Evolutionary conservation across 371 early-diverging fungal species (phyloP).

Genomic region (Capillidium heterosporum): DNA sequence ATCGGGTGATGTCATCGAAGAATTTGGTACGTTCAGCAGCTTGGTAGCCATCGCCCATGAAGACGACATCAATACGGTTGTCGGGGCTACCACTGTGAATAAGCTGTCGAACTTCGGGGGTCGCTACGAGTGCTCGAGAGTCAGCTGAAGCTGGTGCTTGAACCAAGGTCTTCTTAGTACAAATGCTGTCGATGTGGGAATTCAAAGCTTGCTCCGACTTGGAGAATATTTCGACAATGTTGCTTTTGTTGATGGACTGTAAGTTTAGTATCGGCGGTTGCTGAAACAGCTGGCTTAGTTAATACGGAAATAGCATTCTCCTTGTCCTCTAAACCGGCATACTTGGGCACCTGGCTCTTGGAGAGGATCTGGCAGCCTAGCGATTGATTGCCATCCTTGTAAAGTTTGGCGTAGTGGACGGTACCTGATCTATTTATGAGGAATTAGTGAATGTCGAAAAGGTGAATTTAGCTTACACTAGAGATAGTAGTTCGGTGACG

Average conservation of each 20-base stretch:
- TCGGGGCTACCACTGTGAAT: slow-evolving; percentile 21
- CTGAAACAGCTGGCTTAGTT: not conserved
- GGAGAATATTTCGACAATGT: not conserved
- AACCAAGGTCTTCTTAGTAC: not conserved
- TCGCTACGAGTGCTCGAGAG: not conserved
- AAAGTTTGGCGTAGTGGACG: too few species aligned
- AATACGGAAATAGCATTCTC: not conserved
- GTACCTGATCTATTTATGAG: too few species aligned
- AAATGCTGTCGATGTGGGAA: not conserved
- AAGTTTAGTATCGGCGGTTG: not conserved
- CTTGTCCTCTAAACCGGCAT: not conserved
- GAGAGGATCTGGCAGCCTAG: not conserved
- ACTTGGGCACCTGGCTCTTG: not conserved
- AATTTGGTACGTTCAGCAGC: slow-evolving; percentile 21
- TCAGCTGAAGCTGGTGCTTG: not conserved
- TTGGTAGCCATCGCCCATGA: slow-evolving; percentile 47
- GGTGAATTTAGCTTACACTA: too few species aligned
- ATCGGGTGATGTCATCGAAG: slow-evolving; percentile 27
- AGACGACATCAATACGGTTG: slow-evolving; percentile 34
- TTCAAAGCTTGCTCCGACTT: not conserved
- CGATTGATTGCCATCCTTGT: too few species aligned
- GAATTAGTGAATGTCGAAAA: too few species aligned
- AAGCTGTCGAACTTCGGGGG: slow-evolving; percentile 3
- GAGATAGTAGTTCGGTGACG: too few species aligned
- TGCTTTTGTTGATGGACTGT: not conserved